These are phyloP conservation scores for Paecilomyces variotii DNA, from an alignment of 2,329 filamentous ascomycete genomes.

Conservation along the genomic window DNA sequence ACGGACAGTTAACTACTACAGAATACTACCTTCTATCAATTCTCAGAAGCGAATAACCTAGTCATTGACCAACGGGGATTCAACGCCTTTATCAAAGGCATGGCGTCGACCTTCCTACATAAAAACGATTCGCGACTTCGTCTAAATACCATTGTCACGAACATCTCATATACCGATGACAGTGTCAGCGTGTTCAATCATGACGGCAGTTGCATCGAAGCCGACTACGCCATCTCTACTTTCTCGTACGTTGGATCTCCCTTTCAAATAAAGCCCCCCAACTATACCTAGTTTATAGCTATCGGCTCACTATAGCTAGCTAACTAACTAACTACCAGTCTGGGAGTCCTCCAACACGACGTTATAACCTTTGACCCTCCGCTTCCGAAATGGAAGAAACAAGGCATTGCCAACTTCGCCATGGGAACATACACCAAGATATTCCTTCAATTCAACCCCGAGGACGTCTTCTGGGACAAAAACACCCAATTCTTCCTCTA, in stretches of 20 bases:
- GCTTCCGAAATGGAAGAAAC: slow-evolving; percentile 57
- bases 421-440: slow-evolving; percentile 70
- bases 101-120: slow-evolving; percentile 42
- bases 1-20: no score
- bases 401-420: slow-evolving; percentile 54
- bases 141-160: slow-evolving; percentile 50
- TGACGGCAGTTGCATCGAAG: slow-evolving; percentile 50
- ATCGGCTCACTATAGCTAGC: no score
- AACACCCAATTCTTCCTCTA: slow-evolving; percentile 48
- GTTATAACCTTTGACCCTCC: slow-evolving; percentile 50
- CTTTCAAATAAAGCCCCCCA: no score
- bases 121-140: slow-evolving; percentile 49
- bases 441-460: slow-evolving; percentile 56
- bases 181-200: slow-evolving; percentile 48
- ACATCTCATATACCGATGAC: slow-evolving; percentile 45
- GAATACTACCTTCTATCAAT: no score
- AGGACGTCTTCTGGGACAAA: slow-evolving; percentile 55
- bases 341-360: slow-evolving; percentile 59
- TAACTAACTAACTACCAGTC: slow-evolving; percentile 1
- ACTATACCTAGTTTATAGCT: no score
- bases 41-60: no score
- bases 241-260: slow-evolving; percentile 40
- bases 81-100: no score
- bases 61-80: no score
- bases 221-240: slow-evolving; percentile 57